These are phyloP conservation scores for Trypanosoma brucei DNA, from an alignment of 208 protist species.

Conservation along the genomic window DNA sequence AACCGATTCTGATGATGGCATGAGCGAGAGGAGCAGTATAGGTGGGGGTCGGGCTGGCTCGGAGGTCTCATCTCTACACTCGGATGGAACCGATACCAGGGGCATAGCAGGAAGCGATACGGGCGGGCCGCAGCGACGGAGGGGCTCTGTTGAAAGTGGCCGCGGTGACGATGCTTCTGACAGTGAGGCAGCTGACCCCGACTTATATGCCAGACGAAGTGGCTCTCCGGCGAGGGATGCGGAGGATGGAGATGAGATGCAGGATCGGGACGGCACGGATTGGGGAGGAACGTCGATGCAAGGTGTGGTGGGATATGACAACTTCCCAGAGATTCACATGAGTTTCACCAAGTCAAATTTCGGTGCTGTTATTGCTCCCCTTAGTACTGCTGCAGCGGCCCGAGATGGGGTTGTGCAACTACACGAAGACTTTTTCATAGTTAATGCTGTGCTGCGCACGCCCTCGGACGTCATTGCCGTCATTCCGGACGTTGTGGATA, in stretches of 20 bases:
- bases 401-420: constrained; percentile 31
- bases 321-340: constrained; percentile 39
- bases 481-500: constrained; percentile 73
- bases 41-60: no score
- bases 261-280: constrained; percentile 23
- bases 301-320: constrained; percentile 36
- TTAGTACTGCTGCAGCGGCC: constrained; percentile 33
- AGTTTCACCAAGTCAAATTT: constrained; percentile 45
- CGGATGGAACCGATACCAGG: neutral
- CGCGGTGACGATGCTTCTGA: no score
- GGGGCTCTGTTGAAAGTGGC: no score
- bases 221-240: neutral
- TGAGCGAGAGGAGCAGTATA: neutral
- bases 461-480: constrained; percentile 56
- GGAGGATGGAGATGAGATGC: constrained; percentile 2
- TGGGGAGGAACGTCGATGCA: constrained; percentile 6
- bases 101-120: neutral
- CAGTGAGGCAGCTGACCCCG: no score
- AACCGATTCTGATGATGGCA: neutral
- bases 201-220: no score
- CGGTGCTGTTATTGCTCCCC: constrained; percentile 44
- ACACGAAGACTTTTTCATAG: constrained; percentile 62
- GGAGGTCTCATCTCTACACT: neutral
- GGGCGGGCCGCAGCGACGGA: neutral
- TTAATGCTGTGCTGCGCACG: constrained; percentile 61